Evolutionary conservation across 2,329 filamentous ascomycete species (phyloP).

Genomic region (Epichloe uncinata): DNA sequence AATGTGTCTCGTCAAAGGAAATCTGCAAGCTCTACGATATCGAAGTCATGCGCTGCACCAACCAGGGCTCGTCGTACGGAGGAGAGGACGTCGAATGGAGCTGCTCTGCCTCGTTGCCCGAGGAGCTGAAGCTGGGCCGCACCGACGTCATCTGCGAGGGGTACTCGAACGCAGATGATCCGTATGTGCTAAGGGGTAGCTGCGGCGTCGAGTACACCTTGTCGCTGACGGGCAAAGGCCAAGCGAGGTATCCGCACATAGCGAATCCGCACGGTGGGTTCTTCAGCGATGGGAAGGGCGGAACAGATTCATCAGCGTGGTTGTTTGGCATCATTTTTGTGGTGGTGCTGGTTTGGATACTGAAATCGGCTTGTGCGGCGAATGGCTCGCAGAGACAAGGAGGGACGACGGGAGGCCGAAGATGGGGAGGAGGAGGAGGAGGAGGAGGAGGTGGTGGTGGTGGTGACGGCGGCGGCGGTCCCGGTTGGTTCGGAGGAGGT

Average conservation of each 20-base stretch:
- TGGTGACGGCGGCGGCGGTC: constrained; percentile 8
- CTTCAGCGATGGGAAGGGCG: constrained; percentile 18
- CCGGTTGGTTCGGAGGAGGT: constrained; percentile 17
- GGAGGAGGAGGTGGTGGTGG: constrained; percentile 9
- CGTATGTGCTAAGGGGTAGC: constrained; percentile 78
- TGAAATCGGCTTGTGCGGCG: constrained; percentile 38
- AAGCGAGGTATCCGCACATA: constrained; percentile 52
- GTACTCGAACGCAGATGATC: constrained; percentile 62
- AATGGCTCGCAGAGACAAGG: constrained; percentile 6
- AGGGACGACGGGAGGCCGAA: constrained; percentile 16
- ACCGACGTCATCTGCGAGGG: constrained; percentile 93
- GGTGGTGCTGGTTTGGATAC: constrained; percentile 45
- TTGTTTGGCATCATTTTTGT: constrained; percentile 52
- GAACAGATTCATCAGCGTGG: constrained; percentile 22
- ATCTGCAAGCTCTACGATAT: constrained; percentile 58
- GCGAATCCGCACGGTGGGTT: constrained; percentile 24
- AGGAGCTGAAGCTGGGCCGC: constrained; percentile 56
- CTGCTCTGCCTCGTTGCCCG: constrained; percentile 52
- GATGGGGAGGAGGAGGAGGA: constrained; percentile 16
- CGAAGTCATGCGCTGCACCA: constrained; percentile 80
- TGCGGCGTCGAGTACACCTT: constrained; percentile 87
- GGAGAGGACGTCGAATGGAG: constrained; percentile 81
- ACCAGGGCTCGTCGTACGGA: constrained; percentile 69
- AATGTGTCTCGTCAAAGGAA: constrained; percentile 54
- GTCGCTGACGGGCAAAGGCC: constrained; percentile 62